Evolutionary conservation across 2,329 filamentous ascomycete genomes (phyloP).

Genomic region (Plenodomus biglobosus): DNA sequence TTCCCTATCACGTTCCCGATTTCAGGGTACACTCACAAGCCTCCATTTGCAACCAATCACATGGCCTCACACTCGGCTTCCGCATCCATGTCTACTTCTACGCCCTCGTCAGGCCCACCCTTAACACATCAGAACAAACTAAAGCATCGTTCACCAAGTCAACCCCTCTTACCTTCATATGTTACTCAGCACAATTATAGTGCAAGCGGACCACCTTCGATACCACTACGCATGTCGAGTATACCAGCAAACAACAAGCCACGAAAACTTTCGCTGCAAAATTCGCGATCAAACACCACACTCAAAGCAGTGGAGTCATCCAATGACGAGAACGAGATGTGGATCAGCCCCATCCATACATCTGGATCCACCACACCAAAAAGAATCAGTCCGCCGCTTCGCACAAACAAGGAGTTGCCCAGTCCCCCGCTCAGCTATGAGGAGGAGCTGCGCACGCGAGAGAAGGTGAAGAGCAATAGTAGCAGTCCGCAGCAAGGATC

Average conservation of each 20-base stretch:
- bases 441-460: conserved; percentile 19
- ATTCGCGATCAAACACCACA: conserved; percentile 18
- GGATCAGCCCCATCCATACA: conserved; percentile 1
- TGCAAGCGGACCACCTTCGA: conserved; percentile 26
- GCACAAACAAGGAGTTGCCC: conserved; percentile 39
- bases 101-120: conserved; percentile 1
- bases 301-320: conserved; percentile 6
- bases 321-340: conserved; percentile 21
- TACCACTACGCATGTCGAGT: conserved; percentile 39
- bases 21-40: conserved; percentile 14
- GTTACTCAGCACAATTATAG: conserved; percentile 8
- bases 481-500: conserved; percentile 3
- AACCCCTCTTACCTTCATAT: conserved; percentile 23
- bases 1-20: conserved; percentile 18
- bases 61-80: conserved; percentile 24
- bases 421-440: conserved; percentile 23
- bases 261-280: conserved; percentile 36
- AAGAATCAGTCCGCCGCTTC: conserved; percentile 23
- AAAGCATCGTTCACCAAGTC: conserved; percentile 23
- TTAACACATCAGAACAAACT: conserved; percentile 3
- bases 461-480: conserved; percentile 11
- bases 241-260: conserved; percentile 37
- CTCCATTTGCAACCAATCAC: neutral
- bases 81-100: conserved; percentile 17
- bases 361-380: conserved; percentile 11